Conservation (phyloP, 108 stramenopile genomes). For the Pseudonitzschia multistriata region DNA sequence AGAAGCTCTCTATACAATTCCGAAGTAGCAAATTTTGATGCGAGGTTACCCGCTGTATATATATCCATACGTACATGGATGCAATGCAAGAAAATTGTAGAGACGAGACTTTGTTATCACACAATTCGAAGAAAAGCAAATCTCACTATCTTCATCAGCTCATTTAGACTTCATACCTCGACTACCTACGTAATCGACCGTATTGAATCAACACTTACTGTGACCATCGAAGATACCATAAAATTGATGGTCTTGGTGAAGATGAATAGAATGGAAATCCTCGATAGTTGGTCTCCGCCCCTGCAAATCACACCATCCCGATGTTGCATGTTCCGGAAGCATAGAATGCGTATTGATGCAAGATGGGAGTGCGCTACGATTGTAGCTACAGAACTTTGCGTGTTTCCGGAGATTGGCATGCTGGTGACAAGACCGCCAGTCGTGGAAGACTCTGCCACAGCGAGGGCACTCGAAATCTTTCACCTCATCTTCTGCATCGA, state of each 20-base stretch:
- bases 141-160: no score
- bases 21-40: slow-evolving; percentile 75
- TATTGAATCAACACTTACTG: slow-evolving; percentile 8
- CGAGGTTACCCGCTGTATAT: slow-evolving; percentile 72
- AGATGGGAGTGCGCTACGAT: slow-evolving; percentile 60
- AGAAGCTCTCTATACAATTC: slow-evolving; percentile 47
- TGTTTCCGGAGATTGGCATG: slow-evolving; percentile 81
- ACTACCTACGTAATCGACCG: no score
- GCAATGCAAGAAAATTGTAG: not conserved
- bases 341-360: slow-evolving; percentile 87
- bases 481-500: slow-evolving; percentile 39
- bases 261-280: slow-evolving; percentile 89
- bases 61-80: not conserved
- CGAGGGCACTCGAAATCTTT: slow-evolving; percentile 67
- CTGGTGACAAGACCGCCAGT: slow-evolving; percentile 80
- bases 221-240: slow-evolving; percentile 85
- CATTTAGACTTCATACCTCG: no score
- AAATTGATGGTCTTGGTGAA: slow-evolving; percentile 65
- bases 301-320: slow-evolving; percentile 86
- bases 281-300: slow-evolving; percentile 81
- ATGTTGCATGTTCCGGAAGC: slow-evolving; percentile 76
- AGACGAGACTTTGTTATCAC: no score
- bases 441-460: slow-evolving; percentile 73
- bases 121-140: no score
- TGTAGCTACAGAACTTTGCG: slow-evolving; percentile 81